Percentiles rank a stretch among this genome's conserved stretches.
These are phyloP conservation scores for Hibiscus tridactylites DNA, from an alignment of 345 rosid species.

Conservation along the genomic window DNA sequence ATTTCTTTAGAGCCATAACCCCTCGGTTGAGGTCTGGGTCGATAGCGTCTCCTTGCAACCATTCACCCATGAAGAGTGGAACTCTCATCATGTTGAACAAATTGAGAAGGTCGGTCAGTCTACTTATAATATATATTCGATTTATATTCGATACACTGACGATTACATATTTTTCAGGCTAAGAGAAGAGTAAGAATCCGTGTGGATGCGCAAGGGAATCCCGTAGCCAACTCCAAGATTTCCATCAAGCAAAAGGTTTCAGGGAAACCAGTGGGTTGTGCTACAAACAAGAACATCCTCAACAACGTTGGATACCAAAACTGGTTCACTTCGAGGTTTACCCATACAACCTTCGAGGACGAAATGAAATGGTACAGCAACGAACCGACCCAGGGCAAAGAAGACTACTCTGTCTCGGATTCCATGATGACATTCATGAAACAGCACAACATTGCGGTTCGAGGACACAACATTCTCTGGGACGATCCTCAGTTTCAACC, in stretches of 20 bases:
- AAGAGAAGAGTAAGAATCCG: slow-evolving; percentile 39
- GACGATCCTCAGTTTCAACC: slow-evolving; percentile 42
- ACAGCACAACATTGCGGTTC: slow-evolving; percentile 30
- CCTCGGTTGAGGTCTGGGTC: slow-evolving; percentile 58
- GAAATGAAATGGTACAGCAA: slow-evolving; percentile 87
- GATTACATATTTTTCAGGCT: neutral
- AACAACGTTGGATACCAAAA: slow-evolving; percentile 38
- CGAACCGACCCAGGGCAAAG: slow-evolving; percentile 34
- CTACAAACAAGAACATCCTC: slow-evolving; percentile 54
- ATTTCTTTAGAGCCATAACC: slow-evolving; percentile 35
- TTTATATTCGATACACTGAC: neutral
- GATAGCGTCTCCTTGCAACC: slow-evolving; percentile 80
- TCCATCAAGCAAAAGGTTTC: slow-evolving; percentile 27
- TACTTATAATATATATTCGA: neutral
- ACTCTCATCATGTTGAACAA: slow-evolving; percentile 50
- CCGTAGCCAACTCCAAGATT: slow-evolving; percentile 43
- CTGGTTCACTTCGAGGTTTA: slow-evolving; percentile 72
- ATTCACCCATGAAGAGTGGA: slow-evolving; percentile 67
- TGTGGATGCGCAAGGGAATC: slow-evolving; percentile 40
- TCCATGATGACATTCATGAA: slow-evolving; percentile 44
- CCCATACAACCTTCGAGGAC: slow-evolving; percentile 47
- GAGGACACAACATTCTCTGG: slow-evolving; percentile 82
- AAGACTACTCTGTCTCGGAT: slow-evolving; percentile 51
- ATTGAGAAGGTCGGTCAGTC: slow-evolving; percentile 30
- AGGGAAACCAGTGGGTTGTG: slow-evolving; percentile 61